phyloP scores from a whole-genome alignment of 2,329 filamentous ascomycete species.

The Rachicladosporium sp. region DNA sequence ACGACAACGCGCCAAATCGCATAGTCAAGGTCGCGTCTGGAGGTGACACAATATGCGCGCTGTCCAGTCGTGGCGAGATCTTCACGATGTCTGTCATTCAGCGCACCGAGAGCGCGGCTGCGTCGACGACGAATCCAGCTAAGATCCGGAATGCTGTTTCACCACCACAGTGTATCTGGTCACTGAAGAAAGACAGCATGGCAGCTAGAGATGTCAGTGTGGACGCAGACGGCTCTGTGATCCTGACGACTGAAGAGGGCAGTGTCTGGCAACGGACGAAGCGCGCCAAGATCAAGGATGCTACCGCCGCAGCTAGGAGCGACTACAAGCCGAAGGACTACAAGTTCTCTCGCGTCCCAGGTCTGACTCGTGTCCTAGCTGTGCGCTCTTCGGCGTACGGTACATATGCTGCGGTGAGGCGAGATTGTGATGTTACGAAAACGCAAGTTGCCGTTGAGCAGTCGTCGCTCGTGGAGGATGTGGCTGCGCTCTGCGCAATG shows the following conservation, averaged over 20 bases:
- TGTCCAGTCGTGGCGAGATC: slow-evolving; percentile 74
- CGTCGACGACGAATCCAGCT: slow-evolving; percentile 81
- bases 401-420: slow-evolving; percentile 75
- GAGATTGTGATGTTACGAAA: slow-evolving; percentile 70
- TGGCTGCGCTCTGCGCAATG: slow-evolving; percentile 53
- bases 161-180: slow-evolving; percentile 73
- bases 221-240: slow-evolving; percentile 86
- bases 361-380: slow-evolving; percentile 69
- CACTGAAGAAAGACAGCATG: slow-evolving; percentile 69
- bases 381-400: slow-evolving; percentile 84
- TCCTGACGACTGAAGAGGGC: slow-evolving; percentile 82
- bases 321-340: slow-evolving; percentile 70
- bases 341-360: slow-evolving; percentile 86
- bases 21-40: slow-evolving; percentile 70
- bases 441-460: slow-evolving; percentile 55
- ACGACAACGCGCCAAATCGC: slow-evolving; percentile 52
- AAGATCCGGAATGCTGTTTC: slow-evolving; percentile 80
- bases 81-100: slow-evolving; percentile 71
- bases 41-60: slow-evolving; percentile 80
- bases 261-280: slow-evolving; percentile 86
- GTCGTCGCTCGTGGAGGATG: slow-evolving; percentile 61
- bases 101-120: slow-evolving; percentile 48
- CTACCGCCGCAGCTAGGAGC: slow-evolving; percentile 34
- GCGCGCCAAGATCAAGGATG: slow-evolving; percentile 65
- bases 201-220: slow-evolving; percentile 78